These are phyloP conservation scores for Saccharomycopsis sp. DNA, from an alignment of 805 yeast species.

Conservation along the genomic window DNA sequence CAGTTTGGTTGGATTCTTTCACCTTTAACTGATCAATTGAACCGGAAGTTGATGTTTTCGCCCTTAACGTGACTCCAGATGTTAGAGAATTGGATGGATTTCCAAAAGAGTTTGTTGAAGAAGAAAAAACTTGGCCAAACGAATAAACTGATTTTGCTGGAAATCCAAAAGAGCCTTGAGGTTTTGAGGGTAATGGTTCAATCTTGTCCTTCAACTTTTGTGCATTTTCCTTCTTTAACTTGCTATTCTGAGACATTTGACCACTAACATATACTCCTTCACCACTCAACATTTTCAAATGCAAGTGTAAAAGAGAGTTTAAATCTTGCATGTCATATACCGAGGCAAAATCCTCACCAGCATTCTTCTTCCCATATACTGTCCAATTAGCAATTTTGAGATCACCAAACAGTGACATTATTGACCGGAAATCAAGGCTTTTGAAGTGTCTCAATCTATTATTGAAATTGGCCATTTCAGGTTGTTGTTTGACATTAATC, in stretches of 20 bases:
- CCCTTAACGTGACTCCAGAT: too few species aligned
- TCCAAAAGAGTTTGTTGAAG: too few species aligned
- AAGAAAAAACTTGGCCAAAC: too few species aligned
- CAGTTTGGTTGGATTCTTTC: slow-evolving; percentile 22
- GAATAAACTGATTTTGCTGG: too few species aligned
- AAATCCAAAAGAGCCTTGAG: too few species aligned
- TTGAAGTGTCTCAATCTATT: slow-evolving; percentile 26
- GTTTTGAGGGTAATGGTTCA: too few species aligned
- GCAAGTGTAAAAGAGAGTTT: slow-evolving; percentile 9
- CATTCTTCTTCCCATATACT: neutral
- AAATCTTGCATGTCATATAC: slow-evolving; percentile 3
- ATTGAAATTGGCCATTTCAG: slow-evolving; percentile 20
- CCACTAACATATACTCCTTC: slow-evolving; percentile 13
- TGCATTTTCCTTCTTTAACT: neutral
- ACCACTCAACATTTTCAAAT: slow-evolving; percentile 1
- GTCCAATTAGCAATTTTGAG: slow-evolving; percentile 1
- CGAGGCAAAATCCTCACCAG: neutral
- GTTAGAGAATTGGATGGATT: too few species aligned
- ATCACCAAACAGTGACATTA: too few species aligned
- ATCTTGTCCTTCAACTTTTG: neutral
- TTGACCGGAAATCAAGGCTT: slow-evolving; percentile 32
- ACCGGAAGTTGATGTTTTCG: too few species aligned
- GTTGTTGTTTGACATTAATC: slow-evolving; percentile 35
- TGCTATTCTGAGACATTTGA: neutral
- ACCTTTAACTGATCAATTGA: too few species aligned